phyloP scores from a whole-genome alignment of 2,329 filamentous ascomycete species.

The Diplodia corticola region DNA sequence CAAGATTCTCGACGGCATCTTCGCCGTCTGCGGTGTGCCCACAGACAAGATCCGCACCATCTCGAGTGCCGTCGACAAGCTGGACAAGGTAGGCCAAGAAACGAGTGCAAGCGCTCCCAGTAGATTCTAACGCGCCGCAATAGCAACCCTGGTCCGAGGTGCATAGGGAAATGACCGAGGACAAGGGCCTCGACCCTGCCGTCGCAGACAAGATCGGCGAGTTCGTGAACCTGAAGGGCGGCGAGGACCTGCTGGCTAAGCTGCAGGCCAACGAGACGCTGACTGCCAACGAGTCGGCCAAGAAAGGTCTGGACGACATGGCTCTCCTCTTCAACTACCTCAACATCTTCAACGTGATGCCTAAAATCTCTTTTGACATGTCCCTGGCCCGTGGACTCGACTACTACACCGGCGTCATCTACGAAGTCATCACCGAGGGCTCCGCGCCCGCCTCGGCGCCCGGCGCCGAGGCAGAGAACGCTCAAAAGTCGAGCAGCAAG shows the following conservation, averaged over 20 bases:
- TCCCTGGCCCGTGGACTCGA: constrained; percentile 88
- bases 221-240: constrained; percentile 77
- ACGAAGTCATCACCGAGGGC: constrained; percentile 82
- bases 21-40: constrained; percentile 87
- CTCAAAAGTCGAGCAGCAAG: constrained; percentile 44
- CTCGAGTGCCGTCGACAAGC: constrained; percentile 90
- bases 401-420: constrained; percentile 89
- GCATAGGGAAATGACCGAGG: constrained; percentile 86
- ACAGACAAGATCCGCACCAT: constrained; percentile 84
- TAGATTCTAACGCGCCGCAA: constrained; percentile 26
- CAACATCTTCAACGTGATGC: constrained; percentile 70
- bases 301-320: constrained; percentile 80
- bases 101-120: not conserved
- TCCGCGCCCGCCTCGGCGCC: constrained; percentile 56
- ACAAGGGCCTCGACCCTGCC: constrained; percentile 75
- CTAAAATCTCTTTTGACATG: constrained; percentile 83
- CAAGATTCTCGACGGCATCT: constrained; percentile 89
- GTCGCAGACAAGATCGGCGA: constrained; percentile 86
- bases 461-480: constrained; percentile 45
- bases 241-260: constrained; percentile 70
- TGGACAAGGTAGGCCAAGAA: constrained; percentile 69
- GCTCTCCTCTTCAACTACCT: constrained; percentile 78
- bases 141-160: constrained; percentile 78
- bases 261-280: constrained; percentile 69
- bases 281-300: constrained; percentile 70